Base-by-base conservation (phyloP, 352 stramenopile species). In the Phytophthora crassamura region DNA sequence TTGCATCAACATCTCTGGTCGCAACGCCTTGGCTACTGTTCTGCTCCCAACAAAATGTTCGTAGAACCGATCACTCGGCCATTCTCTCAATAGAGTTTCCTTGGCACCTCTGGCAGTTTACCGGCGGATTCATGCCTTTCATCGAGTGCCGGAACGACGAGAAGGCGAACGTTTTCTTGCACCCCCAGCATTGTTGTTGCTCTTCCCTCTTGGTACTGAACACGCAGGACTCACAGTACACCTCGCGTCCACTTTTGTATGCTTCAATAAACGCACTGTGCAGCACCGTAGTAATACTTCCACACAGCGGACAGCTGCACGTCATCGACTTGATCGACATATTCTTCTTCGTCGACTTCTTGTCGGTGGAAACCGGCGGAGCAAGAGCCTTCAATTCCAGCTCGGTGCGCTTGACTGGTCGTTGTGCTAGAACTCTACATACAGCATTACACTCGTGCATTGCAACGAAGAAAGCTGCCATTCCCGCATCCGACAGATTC, bases 231-330 rank as follows among this genome's bases (percentile, higher is more conserved):
- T 46, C 22, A n/a, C 68, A 80, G 35, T 59, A 72, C 7, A 80
- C 34, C 5, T 77, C 63, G 0, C 58, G 49, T 11, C 51, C 67
- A 2, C 45, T 33, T 12, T 22, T 15, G 22, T 77, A 54, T 16
- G 62, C 59, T 15, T 45, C 40, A n/a, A 75, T 67, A 38, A 83
- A 80, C 0, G 45, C 28, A 9, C 57, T 55, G 60, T 51, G 69
- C 9, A 64, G 16, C 18, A 77, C 52, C 1, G 16, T 49, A 7
- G 65, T 51, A 20, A 81, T 75, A 8, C 36, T 40, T 10, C 75
- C 66, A 48, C 72, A 84, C 40, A 81, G 36, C 11, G 51, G 52
- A 59, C 72, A 81, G 45, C 75, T 78, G 52, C 65, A 77, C 4
- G 51, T 68, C 60, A 68, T 68, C 4, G 9, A n/a, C 52, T 48